Evolutionary conservation across 306 rosid species (phyloP), one percentile per base, ranked within the genome.

Genomic region (Cucumis melo): DNA sequence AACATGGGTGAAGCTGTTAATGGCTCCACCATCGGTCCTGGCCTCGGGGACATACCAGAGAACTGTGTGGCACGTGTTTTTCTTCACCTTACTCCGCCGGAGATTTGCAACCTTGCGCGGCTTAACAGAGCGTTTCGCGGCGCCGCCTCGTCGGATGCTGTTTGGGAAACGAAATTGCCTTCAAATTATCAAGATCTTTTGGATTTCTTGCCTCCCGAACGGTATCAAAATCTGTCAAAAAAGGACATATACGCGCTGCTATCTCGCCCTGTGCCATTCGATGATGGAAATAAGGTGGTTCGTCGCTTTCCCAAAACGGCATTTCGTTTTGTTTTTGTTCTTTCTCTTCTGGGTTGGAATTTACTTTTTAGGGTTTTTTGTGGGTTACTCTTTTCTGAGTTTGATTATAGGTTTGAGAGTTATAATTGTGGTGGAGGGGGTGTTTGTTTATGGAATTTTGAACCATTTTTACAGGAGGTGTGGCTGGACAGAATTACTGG

Each of bases 21-120:
- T 78, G 98, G 94, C 64, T 86, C 84, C 32, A 72, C 81, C 64
- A 34, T 38, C 27, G 92, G 86, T n/a, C 96, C 94, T 39, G 91
- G 97, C 46, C 87, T 93, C 50, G 98, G 97, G 7, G 98, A 93
- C 84, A 93, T 93, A 41, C 97, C 97, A 42, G 98, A 93, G 85
- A 77, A 78, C 78, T 93, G 97, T 66, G 96, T 93, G 58, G 98
- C 98, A 19, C 88, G 98, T 74, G 96, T 91, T 13, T 91, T 93
- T 71, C 80, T 90, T 14, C 82, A 91, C 68, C 88, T 93, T 24
- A 83, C 94, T 72, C 97, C 98, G 59, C 98, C 91, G 56, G 94
- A 93, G 88, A 93, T 90, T 73, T 93, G 98, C 82, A 93, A 90
- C 72, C 80, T 93, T 10, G 97, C 98, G 7, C 86, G 97, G 39